These are phyloP conservation scores for Annulohypoxylon stygium DNA, from an alignment of 495 filamentous ascomycete species.

Conservation along the genomic window DNA sequence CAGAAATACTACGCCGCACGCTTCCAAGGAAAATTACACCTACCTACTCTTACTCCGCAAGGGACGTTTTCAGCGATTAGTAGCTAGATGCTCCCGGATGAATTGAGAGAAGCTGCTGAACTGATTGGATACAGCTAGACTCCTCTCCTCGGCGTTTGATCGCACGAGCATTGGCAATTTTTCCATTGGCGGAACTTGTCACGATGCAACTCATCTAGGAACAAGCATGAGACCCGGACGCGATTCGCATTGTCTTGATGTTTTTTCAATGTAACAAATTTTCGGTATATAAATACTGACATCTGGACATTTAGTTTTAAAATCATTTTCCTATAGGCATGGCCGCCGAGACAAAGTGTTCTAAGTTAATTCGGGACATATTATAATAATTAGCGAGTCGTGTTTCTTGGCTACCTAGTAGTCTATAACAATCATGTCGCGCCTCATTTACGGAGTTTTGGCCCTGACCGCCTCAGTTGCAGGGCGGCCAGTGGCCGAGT, in stretches of 20 bases:
- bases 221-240: conserved; percentile 12
- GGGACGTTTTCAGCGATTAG: conserved; percentile 8
- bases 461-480: conserved; percentile 16
- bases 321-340: not conserved
- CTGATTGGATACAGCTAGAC: conserved; percentile 26
- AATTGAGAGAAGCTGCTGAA: conserved; percentile 18
- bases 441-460: conserved; percentile 7
- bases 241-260: not conserved
- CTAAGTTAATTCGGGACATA: not conserved
- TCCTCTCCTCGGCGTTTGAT: conserved; percentile 37
- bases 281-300: not conserved
- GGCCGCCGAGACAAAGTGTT: not conserved
- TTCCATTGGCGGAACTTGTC: conserved; percentile 18
- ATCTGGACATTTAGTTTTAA: conserved; percentile 3
- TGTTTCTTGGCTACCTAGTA: not conserved
- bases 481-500: conserved; percentile 13
- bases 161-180: conserved; percentile 27
- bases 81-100: conserved; percentile 31
- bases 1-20: not conserved
- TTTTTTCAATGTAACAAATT: not conserved
- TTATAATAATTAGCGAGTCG: not conserved
- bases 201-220: conserved; percentile 15
- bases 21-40: not conserved
- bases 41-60: conserved; percentile 6
- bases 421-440: conserved; percentile 17